phyloP scores from a whole-genome alignment of 257 asterid species.

The Forsythia suspensa region DNA sequence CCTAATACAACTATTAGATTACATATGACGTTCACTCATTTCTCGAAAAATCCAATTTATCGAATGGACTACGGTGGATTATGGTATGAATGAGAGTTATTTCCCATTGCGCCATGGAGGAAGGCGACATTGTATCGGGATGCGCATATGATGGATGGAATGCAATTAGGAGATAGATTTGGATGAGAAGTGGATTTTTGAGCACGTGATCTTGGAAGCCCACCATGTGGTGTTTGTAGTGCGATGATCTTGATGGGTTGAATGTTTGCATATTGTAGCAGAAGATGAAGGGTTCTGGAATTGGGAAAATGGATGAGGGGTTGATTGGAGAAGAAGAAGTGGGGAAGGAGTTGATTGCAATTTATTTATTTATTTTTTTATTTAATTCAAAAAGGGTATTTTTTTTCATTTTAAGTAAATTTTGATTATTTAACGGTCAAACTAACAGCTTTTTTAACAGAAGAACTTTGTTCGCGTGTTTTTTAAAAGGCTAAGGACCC shows the following conservation, averaged over 20 bases:
- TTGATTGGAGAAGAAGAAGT: too few relatives aligned
- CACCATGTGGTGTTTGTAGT: conserved; percentile 70
- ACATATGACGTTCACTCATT: conserved; percentile 59
- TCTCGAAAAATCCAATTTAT: conserved; percentile 43
- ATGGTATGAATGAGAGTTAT: conserved; percentile 60
- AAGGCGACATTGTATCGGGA: conserved; percentile 65
- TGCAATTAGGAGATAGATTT: conserved; percentile 57
- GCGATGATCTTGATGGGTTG: conserved; percentile 52
- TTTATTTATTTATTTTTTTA: too few relatives aligned
- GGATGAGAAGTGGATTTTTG: conserved; percentile 38
- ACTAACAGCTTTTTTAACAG: too few relatives aligned
- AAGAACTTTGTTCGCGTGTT: too few relatives aligned
- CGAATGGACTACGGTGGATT: conserved; percentile 45
- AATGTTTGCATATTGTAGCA: too few relatives aligned
- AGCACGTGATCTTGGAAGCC: conserved; percentile 69
- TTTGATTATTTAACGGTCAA: too few relatives aligned
- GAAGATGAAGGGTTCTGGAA: too few relatives aligned
- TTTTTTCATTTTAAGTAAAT: too few relatives aligned
- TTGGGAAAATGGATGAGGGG: too few relatives aligned
- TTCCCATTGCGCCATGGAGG: conserved; percentile 83
- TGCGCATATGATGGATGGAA: conserved; percentile 68
- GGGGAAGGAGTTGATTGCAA: too few relatives aligned
- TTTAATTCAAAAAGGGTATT: too few relatives aligned
- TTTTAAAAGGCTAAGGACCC: too few relatives aligned
- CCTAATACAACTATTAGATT: conserved; percentile 61